These are phyloP conservation scores for Pyrenophora tritici-repentis DNA, from an alignment of 2,329 filamentous ascomycete genomes.

Conservation along the genomic window DNA sequence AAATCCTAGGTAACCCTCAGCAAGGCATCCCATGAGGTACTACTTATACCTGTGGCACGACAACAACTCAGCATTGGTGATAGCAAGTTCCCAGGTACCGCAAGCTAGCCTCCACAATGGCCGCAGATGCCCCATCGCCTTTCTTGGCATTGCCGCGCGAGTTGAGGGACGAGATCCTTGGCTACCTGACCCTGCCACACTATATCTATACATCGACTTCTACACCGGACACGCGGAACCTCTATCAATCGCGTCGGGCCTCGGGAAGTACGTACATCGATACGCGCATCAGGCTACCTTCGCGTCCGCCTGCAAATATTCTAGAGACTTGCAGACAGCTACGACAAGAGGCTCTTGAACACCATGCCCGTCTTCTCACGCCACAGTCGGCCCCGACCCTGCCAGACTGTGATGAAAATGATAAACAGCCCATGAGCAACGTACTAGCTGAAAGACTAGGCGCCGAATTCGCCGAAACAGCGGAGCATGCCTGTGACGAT, in stretches of 20 bases:
- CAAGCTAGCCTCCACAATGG: neutral
- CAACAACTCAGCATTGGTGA: neutral
- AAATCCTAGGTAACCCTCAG: neutral
- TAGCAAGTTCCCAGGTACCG: neutral
- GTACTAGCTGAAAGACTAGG: slow-evolving; percentile 18
- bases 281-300: slow-evolving; percentile 36
- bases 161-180: slow-evolving; percentile 34
- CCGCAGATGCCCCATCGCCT: neutral
- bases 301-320: slow-evolving; percentile 23
- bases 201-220: slow-evolving; percentile 33
- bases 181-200: slow-evolving; percentile 22
- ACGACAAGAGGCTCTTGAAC: slow-evolving; percentile 31
- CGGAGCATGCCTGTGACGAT: slow-evolving; percentile 30
- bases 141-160: slow-evolving; percentile 34
- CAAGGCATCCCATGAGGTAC: neutral
- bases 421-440: slow-evolving; percentile 10
- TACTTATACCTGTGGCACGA: neutral
- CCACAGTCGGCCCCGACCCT: neutral
- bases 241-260: slow-evolving; percentile 13
- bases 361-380: slow-evolving; percentile 19
- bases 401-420: neutral
- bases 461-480: slow-evolving; percentile 21
- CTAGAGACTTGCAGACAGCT: slow-evolving; percentile 34
- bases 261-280: slow-evolving; percentile 26
- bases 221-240: slow-evolving; percentile 14